These are phyloP conservation scores for Ajuga chamaepitys DNA, from an alignment of 257 asterid species.

Conservation along the genomic window DNA sequence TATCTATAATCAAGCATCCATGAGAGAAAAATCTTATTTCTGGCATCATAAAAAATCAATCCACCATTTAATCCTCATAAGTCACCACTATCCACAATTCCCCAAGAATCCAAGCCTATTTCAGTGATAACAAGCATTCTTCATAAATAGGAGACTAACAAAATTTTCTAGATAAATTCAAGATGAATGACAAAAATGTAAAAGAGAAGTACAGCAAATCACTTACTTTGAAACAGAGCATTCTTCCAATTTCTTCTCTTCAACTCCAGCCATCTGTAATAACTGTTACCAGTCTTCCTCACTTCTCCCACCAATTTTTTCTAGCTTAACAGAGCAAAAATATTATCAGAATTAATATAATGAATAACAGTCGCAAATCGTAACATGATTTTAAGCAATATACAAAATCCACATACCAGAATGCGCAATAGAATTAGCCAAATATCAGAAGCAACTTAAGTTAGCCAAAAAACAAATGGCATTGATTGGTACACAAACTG, in stretches of 20 bases:
- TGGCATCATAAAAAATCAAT: not conserved
- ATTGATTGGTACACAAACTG: no score
- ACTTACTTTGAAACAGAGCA: conserved; percentile 18
- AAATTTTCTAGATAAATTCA: not conserved
- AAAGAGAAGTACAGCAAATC: not conserved
- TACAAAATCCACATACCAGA: conserved; percentile 3
- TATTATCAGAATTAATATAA: not conserved
- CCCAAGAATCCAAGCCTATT: not conserved
- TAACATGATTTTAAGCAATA: not conserved
- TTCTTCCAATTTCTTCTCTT: conserved; percentile 16
- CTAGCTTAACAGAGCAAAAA: not conserved
- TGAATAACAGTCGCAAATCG: not conserved
- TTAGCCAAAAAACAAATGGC: no score
- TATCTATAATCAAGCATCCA: not conserved
- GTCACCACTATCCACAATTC: not conserved
- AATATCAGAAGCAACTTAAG: no score
- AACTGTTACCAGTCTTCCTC: conserved; percentile 45
- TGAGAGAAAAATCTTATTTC: not conserved
- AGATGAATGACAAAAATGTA: not conserved
- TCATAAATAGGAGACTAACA: not conserved
- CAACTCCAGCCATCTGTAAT: conserved; percentile 45
- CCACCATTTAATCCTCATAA: not conserved
- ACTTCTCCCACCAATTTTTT: not conserved
- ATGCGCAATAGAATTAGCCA: no score
- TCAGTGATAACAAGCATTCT: not conserved